Evolutionary conservation across 75 land plant species (phyloP).

Genomic region (Pinus albicaulis): DNA sequence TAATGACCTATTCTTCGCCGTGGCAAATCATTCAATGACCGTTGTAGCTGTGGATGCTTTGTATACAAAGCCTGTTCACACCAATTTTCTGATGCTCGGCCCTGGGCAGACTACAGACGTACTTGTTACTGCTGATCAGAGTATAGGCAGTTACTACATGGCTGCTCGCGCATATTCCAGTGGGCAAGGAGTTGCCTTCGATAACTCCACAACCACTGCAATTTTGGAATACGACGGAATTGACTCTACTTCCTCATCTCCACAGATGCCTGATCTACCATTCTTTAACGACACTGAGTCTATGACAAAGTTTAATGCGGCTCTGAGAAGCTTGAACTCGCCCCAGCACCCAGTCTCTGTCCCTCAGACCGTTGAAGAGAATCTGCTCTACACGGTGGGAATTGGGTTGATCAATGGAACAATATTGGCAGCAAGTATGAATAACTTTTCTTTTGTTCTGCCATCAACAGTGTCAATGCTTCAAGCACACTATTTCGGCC

Average conservation of each 20-base stretch:
- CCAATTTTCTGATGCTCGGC: conserved; percentile 35
- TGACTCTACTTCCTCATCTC: neutral
- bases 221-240: conserved; percentile 23
- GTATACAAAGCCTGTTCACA: conserved; percentile 44
- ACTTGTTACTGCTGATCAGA: conserved; percentile 39
- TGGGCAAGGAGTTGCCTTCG: conserved; percentile 10
- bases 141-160: conserved; percentile 46
- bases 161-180: conserved; percentile 33
- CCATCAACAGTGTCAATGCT: conserved; percentile 25
- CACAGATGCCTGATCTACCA: conserved; percentile 40
- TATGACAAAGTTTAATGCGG: neutral
- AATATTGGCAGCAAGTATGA: conserved; percentile 20
- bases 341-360: conserved; percentile 9
- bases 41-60: conserved; percentile 64
- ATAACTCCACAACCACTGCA: conserved; percentile 45
- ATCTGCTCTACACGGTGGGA: conserved; percentile 20
- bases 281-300: conserved; percentile 29
- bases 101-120: conserved; percentile 76
- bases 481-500: conserved; percentile 31
- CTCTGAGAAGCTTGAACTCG: neutral
- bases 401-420: conserved; percentile 11
- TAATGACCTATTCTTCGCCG: conserved; percentile 48
- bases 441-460: conserved; percentile 26
- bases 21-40: conserved; percentile 60
- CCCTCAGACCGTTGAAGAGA: conserved; percentile 9